Evolutionary conservation across 2,329 filamentous ascomycete genomes (phyloP), one percentile per base, ranked within the genome.

Genomic region (Hymenoscyphus fructigenus): DNA sequence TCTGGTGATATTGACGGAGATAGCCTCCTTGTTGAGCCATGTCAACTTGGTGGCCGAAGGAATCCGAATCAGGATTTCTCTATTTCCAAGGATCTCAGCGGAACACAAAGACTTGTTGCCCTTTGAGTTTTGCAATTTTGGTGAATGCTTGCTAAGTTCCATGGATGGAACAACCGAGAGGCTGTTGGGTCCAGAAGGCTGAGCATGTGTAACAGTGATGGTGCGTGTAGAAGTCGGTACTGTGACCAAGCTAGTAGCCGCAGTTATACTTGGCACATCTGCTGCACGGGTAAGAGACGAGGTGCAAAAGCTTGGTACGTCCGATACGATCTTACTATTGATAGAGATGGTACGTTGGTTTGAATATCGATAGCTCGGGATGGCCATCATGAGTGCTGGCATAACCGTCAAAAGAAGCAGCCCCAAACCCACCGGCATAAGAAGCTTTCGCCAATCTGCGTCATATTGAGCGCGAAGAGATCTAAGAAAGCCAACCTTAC

Each of bases 21-120:
- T 81, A 36, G 85, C 85, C 36, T 84, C 81, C 70, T 82, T 85
- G 3, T 81, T 78, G 57, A 87, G 78, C 85, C 85, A 88, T 29
- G 77, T 78, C 56, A 79, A 80, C 74, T 82, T 87, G 71, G 78
- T 82, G 57, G 73, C 77, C 58, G 78, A 76, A 2, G 84, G 81
- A 14, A 88, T 82, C 60, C 80, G 82, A 60, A 88, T 79, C 60
- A 87, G 73, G 34, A 88, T 81, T 65, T 85, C 81, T 62, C 82
- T 81, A 62, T 79, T 77, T 64, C 81, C 79, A 65, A 79, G 72
- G 15, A 81, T 71, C 63, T 82, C 78, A 14, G 80, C 82, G 1
- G 79, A 79, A 73, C 82, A 85, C n/a, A 80, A 69, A 5, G 67
- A 71, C 62, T 73, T 72, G 34, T 74, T 70, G 32, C 55, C 61